phyloP scores from a whole-genome alignment of 2,329 filamentous ascomycete genomes.

The Diplodia seriata region DNA sequence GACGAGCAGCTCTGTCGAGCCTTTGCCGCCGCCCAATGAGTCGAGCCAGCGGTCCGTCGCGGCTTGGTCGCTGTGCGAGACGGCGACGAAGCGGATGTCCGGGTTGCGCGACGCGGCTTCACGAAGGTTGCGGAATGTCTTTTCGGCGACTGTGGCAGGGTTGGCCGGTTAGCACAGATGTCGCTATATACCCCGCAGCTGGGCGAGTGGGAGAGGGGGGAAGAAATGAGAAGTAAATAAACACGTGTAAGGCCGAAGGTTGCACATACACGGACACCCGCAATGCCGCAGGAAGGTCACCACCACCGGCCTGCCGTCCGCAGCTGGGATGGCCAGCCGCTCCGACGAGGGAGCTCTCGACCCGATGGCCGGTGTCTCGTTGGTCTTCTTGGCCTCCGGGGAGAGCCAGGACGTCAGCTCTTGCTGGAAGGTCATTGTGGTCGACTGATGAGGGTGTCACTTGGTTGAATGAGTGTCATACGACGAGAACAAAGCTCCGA shows the following conservation, averaged over 20 bases:
- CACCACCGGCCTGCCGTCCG: slow-evolving; percentile 62
- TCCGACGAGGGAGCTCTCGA: slow-evolving; percentile 62
- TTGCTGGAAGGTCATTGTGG: slow-evolving; percentile 47
- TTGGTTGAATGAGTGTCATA: background rate
- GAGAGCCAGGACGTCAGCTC: slow-evolving; percentile 54
- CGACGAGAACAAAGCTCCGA: background rate
- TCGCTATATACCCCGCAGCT: too few species aligned
- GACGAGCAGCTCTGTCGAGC: slow-evolving; percentile 65
- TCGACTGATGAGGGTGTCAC: background rate
- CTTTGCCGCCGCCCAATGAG: slow-evolving; percentile 58
- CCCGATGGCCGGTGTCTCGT: slow-evolving; percentile 60
- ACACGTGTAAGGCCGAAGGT: background rate
- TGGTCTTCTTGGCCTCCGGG: slow-evolving; percentile 41
- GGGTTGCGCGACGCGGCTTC: slow-evolving; percentile 39
- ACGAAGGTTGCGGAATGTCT: slow-evolving; percentile 58
- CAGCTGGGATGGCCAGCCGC: slow-evolving; percentile 60
- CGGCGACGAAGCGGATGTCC: slow-evolving; percentile 43
- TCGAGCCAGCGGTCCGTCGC: slow-evolving; percentile 46
- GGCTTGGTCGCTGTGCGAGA: slow-evolving; percentile 45
- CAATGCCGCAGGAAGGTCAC: slow-evolving; percentile 75
- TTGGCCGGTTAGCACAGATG: background rate
- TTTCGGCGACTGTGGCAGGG: slow-evolving; percentile 66
- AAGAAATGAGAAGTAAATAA: background rate
- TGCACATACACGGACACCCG: slow-evolving; percentile 71
- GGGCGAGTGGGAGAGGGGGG: too few species aligned